A percentile compares a stretch with the other conserved stretches of the same genome.
Evolutionary conservation across 2,329 filamentous ascomycete genomes (phyloP).

Genomic region (Colletotrichum lini): DNA sequence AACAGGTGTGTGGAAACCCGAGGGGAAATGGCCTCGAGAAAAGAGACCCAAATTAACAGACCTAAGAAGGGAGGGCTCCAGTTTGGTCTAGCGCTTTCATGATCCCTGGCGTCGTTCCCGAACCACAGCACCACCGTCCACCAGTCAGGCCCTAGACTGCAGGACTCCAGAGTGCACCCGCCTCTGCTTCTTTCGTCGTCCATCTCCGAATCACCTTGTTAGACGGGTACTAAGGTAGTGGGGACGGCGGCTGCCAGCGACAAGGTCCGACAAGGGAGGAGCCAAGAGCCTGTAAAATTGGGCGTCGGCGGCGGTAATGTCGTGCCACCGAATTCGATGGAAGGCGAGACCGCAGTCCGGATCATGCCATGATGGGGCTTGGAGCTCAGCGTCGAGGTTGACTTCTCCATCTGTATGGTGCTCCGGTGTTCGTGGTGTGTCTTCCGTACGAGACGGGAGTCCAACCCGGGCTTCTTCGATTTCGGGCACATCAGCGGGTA

Average conservation of each 20-base stretch:
- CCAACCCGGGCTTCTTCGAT: neutral
- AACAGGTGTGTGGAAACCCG: neutral
- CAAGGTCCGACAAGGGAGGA: slow-evolving; percentile 20
- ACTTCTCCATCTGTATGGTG: neutral
- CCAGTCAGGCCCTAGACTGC: too few relatives aligned
- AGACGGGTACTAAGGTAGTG: slow-evolving; percentile 25
- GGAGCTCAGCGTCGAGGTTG: neutral
- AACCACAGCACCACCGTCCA: neutral
- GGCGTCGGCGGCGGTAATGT: slow-evolving; percentile 18
- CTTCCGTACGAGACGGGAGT: neutral
- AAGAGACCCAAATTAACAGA: neutral
- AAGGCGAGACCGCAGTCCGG: slow-evolving; percentile 21
- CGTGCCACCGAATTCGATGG: slow-evolving; percentile 23
- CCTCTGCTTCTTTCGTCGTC: slow-evolving; percentile 10
- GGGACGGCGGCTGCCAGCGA: slow-evolving; percentile 4
- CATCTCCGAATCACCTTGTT: slow-evolving; percentile 32
- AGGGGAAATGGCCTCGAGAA: neutral
- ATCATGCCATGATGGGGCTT: slow-evolving; percentile 21
- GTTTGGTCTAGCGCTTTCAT: slow-evolving; percentile 12
- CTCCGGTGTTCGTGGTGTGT: neutral
- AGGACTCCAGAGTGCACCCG: slow-evolving; percentile 12
- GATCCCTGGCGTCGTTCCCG: slow-evolving; percentile 34
- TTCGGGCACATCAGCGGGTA: neutral
- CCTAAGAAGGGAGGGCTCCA: slow-evolving; percentile 3
- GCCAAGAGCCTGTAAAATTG: slow-evolving; percentile 39